phyloP scores from a whole-genome alignment of 23 red algal genomes.

The Cyanidium caldarium region DNA sequence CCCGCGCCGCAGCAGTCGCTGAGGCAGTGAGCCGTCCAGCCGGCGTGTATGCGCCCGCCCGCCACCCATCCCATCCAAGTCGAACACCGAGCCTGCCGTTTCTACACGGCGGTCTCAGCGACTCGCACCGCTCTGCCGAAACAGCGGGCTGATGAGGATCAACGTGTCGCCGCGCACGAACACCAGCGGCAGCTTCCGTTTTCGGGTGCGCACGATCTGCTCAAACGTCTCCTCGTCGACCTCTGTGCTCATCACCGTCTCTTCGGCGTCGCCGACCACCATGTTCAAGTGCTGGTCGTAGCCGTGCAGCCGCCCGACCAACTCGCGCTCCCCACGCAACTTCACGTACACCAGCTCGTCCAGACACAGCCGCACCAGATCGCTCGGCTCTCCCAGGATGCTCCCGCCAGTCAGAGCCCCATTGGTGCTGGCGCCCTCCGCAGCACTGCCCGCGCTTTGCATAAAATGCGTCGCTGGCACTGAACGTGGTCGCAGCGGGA shows the following conservation, averaged over 20 bases:
- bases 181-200: constrained; percentile 63
- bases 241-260: constrained; percentile 53
- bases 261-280: constrained; percentile 79
- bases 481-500: too few species aligned
- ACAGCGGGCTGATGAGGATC: constrained; percentile 67
- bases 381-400: constrained; percentile 42
- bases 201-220: constrained; percentile 54
- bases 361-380: constrained; percentile 70
- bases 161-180: constrained; percentile 94
- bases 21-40: too few species aligned
- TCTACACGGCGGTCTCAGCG: too few species aligned
- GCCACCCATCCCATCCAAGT: too few species aligned
- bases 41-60: too few species aligned
- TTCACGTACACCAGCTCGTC: constrained; percentile 80
- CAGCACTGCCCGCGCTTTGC: too few species aligned
- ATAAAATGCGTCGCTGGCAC: too few species aligned
- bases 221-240: constrained; percentile 92
- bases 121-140: too few species aligned
- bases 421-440: too few species aligned
- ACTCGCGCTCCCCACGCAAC: constrained; percentile 73
- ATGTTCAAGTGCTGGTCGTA: constrained; percentile 99
- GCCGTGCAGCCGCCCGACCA: constrained; percentile 75
- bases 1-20: too few species aligned
- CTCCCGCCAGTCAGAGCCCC: too few species aligned
- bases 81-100: too few species aligned